Evolutionary conservation across 148 eudicot genomes (phyloP).

Genomic region (Simmondsia chinensis): DNA sequence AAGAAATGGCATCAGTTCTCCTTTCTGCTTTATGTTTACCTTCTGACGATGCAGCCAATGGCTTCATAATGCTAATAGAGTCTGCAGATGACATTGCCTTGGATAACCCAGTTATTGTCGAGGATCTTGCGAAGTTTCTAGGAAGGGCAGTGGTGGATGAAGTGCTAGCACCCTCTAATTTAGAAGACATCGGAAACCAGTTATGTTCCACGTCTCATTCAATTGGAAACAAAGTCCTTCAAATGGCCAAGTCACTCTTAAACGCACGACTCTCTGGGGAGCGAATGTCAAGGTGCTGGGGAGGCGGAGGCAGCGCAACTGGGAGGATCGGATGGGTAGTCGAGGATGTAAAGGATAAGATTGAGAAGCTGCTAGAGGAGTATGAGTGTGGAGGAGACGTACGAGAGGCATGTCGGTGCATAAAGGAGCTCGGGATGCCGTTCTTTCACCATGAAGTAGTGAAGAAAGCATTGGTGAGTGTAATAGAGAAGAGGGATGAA

Average conservation of each 20-base stretch:
- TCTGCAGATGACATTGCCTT: constrained; percentile 53
- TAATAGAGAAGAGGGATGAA: constrained; percentile 41
- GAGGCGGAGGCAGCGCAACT: constrained; percentile 48
- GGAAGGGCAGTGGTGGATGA: constrained; percentile 52
- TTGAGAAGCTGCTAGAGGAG: constrained; percentile 39
- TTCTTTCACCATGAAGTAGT: constrained; percentile 60
- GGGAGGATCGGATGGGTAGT: constrained; percentile 32
- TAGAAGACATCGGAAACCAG: constrained; percentile 32
- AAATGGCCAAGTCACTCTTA: constrained; percentile 36
- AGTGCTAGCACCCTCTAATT: constrained; percentile 40
- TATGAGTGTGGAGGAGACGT: constrained; percentile 53
- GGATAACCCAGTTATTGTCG: constrained; percentile 43
- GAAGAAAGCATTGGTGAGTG: constrained; percentile 34
- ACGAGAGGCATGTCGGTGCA: constrained; percentile 43
- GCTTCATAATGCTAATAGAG: constrained; percentile 37
- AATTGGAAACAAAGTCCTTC: constrained; percentile 30
- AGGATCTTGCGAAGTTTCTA: constrained; percentile 46
- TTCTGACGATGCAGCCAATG: constrained; percentile 34
- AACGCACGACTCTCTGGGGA: constrained; percentile 48
- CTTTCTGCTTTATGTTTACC: constrained; percentile 42
- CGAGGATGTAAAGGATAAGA: constrained; percentile 48
- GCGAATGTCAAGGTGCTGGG: constrained; percentile 58
- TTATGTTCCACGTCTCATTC: constrained; percentile 21
- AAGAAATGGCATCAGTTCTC: constrained; percentile 60
- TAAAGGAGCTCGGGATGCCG: constrained; percentile 47